Evolutionary conservation across 2,329 filamentous ascomycete genomes (phyloP).

Genomic region (Cladophialophora exuberans): DNA sequence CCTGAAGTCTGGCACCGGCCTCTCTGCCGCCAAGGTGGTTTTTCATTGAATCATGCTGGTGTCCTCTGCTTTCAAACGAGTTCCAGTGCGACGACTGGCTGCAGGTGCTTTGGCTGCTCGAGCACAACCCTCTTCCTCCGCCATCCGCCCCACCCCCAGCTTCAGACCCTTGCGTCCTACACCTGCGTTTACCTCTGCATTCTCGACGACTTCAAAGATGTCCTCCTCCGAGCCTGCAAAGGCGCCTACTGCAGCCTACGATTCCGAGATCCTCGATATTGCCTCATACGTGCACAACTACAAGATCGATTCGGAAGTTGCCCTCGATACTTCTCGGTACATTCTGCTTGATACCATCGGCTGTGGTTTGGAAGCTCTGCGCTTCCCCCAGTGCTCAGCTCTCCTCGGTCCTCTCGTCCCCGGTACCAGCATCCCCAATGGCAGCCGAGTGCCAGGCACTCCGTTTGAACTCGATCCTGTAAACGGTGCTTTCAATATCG

Average conservation of each 20-base stretch:
- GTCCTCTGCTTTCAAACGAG: slow-evolving; percentile 29
- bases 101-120: slow-evolving; percentile 29
- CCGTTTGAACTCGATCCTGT: slow-evolving; percentile 93
- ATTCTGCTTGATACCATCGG: slow-evolving; percentile 96
- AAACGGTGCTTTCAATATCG: slow-evolving; percentile 97
- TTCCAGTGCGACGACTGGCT: slow-evolving; percentile 32
- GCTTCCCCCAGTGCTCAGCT: slow-evolving; percentile 95
- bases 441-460: slow-evolving; percentile 87
- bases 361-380: slow-evolving; percentile 92
- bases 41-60: slow-evolving; percentile 27
- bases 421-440: slow-evolving; percentile 89
- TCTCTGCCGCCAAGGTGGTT: background rate
- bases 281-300: slow-evolving; percentile 93
- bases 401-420: slow-evolving; percentile 89
- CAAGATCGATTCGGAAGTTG: slow-evolving; percentile 85
- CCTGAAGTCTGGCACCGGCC: background rate
- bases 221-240: slow-evolving; percentile 43
- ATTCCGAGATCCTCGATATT: slow-evolving; percentile 93
- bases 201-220: slow-evolving; percentile 49
- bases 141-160: slow-evolving; percentile 18
- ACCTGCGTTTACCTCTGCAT: slow-evolving; percentile 34
- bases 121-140: slow-evolving; percentile 24
- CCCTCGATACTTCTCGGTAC: slow-evolving; percentile 93
- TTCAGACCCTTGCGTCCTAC: slow-evolving; percentile 15
- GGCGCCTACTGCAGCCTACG: slow-evolving; percentile 64